Percentiles rank a stretch among this genome's conserved stretches.
Conservation (phyloP, 306 rosid species). For the Erythrophleum fordii region DNA sequence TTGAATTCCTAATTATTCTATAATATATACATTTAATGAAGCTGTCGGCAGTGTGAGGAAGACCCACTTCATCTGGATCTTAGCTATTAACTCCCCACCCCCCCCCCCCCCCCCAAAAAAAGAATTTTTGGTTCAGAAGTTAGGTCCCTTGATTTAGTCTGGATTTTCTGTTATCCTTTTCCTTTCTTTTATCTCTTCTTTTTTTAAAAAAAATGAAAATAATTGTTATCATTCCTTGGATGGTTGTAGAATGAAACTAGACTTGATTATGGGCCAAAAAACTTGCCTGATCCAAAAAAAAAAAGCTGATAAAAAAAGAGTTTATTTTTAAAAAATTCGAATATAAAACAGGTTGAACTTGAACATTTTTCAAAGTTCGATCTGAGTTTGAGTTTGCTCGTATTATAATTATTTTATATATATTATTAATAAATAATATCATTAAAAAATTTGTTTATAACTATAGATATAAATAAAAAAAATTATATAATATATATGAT, state of each 20-base stretch:
- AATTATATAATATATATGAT: too few relatives aligned
- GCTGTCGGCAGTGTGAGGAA: constrained; percentile 4
- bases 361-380: too few relatives aligned
- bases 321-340: too few relatives aligned
- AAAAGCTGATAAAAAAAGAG: too few relatives aligned
- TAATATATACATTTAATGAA: constrained; percentile 19
- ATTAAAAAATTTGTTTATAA: too few relatives aligned
- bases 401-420: too few relatives aligned
- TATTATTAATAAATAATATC: too few relatives aligned
- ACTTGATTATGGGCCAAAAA: too few relatives aligned
- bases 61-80: constrained; percentile 27
- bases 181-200: background rate
- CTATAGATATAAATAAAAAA: too few relatives aligned
- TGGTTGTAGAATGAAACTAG: constrained; percentile 10
- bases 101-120: background rate
- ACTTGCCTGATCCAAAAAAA: too few relatives aligned
- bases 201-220: background rate
- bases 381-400: too few relatives aligned
- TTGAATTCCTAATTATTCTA: constrained; percentile 17
- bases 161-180: constrained; percentile 14
- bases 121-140: background rate
- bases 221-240: background rate
- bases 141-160: constrained; percentile 30
- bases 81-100: background rate
- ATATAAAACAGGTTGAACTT: too few relatives aligned